Percentiles rank a stretch among this genome's conserved stretches.
phyloP scores from a whole-genome alignment of 2,329 filamentous ascomycete genomes.

The Nothophoma quercina region DNA sequence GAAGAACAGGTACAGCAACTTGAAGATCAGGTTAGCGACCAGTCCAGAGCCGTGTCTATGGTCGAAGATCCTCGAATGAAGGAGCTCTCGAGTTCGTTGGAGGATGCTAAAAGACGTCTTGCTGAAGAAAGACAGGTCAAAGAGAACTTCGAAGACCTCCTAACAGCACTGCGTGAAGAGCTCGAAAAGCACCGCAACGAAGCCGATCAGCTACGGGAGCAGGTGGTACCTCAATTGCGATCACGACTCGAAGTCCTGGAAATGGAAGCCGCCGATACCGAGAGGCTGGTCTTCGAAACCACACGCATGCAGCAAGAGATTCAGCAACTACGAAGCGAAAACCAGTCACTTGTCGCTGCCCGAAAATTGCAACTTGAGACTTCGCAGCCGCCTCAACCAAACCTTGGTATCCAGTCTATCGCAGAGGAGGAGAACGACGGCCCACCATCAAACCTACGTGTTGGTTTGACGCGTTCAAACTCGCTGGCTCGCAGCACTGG shows the following conservation, averaged over 20 bases:
- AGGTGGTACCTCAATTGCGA: slow-evolving; percentile 80
- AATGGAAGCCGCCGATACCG: slow-evolving; percentile 73
- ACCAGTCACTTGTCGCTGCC: slow-evolving; percentile 62
- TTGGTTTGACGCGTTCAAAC: slow-evolving; percentile 69
- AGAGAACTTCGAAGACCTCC: slow-evolving; percentile 90
- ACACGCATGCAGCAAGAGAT: slow-evolving; percentile 85
- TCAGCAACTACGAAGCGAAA: slow-evolving; percentile 68
- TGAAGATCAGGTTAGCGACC: slow-evolving; percentile 71
- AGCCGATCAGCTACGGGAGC: slow-evolving; percentile 88
- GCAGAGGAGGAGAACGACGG: slow-evolving; percentile 63
- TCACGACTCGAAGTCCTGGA: slow-evolving; percentile 81
- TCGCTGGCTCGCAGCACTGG: slow-evolving; percentile 67
- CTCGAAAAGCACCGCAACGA: slow-evolving; percentile 84
- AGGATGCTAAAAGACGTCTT: slow-evolving; percentile 82
- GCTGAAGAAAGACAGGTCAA: slow-evolving; percentile 86
- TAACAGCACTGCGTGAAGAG: slow-evolving; percentile 83
- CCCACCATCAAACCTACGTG: slow-evolving; percentile 37
- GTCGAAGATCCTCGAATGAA: slow-evolving; percentile 64
- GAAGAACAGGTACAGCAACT: slow-evolving; percentile 86
- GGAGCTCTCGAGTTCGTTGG: slow-evolving; percentile 80
- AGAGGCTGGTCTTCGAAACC: slow-evolving; percentile 79
- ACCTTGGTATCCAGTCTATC: slow-evolving; percentile 65
- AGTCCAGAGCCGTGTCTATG: slow-evolving; percentile 34
- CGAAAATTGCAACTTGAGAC: slow-evolving; percentile 59
- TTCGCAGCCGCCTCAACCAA: slow-evolving; percentile 46